phyloP scores from a whole-genome alignment of 169 alveolate genomes.

The Plasmodium relictum region DNA sequence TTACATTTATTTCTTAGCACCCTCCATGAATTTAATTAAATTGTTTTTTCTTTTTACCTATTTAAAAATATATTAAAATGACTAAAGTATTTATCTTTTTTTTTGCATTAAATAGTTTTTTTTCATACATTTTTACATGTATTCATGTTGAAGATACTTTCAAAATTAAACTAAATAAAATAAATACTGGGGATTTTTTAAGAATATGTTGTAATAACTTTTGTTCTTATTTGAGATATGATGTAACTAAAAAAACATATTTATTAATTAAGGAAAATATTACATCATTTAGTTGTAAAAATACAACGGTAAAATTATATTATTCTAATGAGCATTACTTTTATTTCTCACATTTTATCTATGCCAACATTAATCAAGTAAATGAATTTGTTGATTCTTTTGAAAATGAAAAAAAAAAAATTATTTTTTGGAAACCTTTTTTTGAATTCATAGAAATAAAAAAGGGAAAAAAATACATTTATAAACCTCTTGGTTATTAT shows the following conservation, averaged over 20 bases:
- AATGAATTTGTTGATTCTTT: constrained; percentile 50
- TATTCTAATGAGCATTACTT: constrained; percentile 15
- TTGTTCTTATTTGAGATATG: constrained; percentile 45
- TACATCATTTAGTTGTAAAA: constrained; percentile 17
- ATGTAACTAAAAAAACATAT: constrained; percentile 26
- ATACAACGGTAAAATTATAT: constrained; percentile 13
- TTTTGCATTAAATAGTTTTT: neutral
- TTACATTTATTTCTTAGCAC: neutral
- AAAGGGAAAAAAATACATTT: constrained; percentile 6
- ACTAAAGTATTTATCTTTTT: neutral
- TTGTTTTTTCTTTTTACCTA: no score
- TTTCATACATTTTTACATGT: constrained; percentile 3
- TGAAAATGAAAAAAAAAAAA: constrained; percentile 25
- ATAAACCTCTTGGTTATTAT: constrained; percentile 42
- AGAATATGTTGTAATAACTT: constrained; percentile 36
- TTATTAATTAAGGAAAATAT: constrained; percentile 22
- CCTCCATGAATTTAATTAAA: no score
- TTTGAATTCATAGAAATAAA: constrained; percentile 21
- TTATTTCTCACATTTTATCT: constrained; percentile 22
- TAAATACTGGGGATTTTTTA: constrained; percentile 32
- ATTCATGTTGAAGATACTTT: constrained; percentile 49
- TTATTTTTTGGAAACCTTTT: constrained; percentile 36
- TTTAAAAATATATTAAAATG: neutral
- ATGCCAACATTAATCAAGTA: neutral
- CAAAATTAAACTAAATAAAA: constrained; percentile 16